Evolutionary conservation across 768 basidiomycete genomes (phyloP), one percentile per base, ranked within the genome.

Genomic region (Mycena venus): DNA sequence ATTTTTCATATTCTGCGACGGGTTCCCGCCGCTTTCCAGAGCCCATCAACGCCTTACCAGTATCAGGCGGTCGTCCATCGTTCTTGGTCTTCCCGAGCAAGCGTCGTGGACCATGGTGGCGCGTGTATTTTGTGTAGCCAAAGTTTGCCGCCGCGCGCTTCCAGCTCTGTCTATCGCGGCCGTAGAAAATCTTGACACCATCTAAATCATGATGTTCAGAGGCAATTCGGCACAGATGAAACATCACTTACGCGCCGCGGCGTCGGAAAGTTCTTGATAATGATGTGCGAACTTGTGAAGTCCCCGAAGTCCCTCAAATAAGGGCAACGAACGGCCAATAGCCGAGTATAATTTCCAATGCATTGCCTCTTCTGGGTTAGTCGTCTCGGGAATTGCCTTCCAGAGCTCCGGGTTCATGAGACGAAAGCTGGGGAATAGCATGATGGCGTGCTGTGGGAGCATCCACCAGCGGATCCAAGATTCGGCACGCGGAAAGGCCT

Each of bases 1-100:
- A 14, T 21, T 62, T 70, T 38, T 70, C 42, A 21, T 36, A 70
- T 12, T 59, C 56, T 6, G 29, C 21, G 3, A n/a, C 42, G 4
- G 14, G n/a, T 11, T n/a, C 6, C 2, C 25, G 34, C 10, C 12
- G 17, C 27, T 31, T 60, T 3, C 12, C 3, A 2, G 14, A 3
- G 7, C 53, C 58, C 9, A 70, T 23, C 4, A 70, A 38, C 1
- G 44, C 68, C 7, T 55, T 62, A 14, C 49, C 36, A 1, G 68
- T 70, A 17, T 70, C 68, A 11, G 68, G 68, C 3, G 60, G 68
- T 12, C 68, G 68, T 9, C 68, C 68, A 44, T 70, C 68, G 19
- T 61, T 70, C 14, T 61, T 62, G 51, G 10, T 2, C 17, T n/a
- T n/a, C n/a, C n/a, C n/a, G n/a, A n/a, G n/a, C n/a, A n/a, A n/a